Conservation (phyloP, 768 basidiomycete genomes). For the Kwoniella shandongensis region DNA sequence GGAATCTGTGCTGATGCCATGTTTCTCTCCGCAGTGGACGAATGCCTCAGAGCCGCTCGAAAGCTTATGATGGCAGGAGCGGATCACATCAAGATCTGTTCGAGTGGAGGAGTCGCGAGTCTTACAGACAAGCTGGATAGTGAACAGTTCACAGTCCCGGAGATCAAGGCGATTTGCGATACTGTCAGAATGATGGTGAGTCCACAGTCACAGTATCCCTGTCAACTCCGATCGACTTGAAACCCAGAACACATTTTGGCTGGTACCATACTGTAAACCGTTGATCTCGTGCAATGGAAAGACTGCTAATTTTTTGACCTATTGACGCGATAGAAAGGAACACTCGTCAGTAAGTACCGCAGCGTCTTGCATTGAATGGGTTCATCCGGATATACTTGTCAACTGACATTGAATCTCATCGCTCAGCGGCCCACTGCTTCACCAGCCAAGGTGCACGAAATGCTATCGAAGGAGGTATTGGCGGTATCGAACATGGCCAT, state of each 20-base stretch:
- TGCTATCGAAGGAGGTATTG: constrained; percentile 31
- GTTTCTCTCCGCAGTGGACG: constrained; percentile 15
- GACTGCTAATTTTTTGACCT: not conserved
- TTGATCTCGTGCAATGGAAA: not conserved
- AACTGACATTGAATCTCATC: not conserved
- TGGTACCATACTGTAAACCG: not conserved
- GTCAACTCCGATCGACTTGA: not conserved
- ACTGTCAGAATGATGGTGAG: constrained; percentile 30
- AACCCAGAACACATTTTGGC: not conserved
- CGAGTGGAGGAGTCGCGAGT: constrained; percentile 28
- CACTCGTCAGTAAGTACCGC: constrained; percentile 24
- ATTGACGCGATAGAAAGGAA: constrained; percentile 12
- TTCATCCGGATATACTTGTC: no score
- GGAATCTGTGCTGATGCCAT: not conserved
- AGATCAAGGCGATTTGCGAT: constrained; percentile 37
- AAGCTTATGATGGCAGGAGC: constrained; percentile 32
- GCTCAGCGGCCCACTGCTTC: constrained; percentile 29
- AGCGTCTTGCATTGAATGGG: no score
- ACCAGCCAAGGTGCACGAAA: constrained; percentile 23
- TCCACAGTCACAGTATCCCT: not conserved
- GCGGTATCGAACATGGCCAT: constrained; percentile 36
- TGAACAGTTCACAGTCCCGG: constrained; percentile 30
- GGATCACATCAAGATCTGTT: constrained; percentile 36
- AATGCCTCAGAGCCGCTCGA: constrained; percentile 25
- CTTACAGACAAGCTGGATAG: constrained; percentile 28